Percentiles rank a stretch among this genome's conserved stretches.
These are phyloP conservation scores for Kwoniella sp. DNA, from an alignment of 768 basidiomycete genomes.

Conservation along the genomic window DNA sequence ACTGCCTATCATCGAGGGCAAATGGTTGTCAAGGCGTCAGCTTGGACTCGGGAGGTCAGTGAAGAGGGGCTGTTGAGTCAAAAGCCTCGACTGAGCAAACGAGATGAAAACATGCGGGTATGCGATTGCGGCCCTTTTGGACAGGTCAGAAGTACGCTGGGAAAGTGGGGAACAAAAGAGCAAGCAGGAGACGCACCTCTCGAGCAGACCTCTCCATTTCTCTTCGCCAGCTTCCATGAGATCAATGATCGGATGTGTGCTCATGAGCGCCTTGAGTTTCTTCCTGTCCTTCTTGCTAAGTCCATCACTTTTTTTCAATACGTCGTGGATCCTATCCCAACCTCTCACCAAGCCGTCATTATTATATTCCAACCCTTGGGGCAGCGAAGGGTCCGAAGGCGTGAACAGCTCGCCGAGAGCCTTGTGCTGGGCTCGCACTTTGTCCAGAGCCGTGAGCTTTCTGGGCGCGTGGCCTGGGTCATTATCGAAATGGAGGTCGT, in stretches of 20 bases:
- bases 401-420: conserved; percentile 14
- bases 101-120: too few relatives aligned
- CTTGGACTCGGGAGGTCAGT: too few relatives aligned
- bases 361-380: conserved; percentile 16
- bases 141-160: too few relatives aligned
- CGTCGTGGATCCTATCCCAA: conserved; percentile 41
- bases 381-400: conserved; percentile 9
- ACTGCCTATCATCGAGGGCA: conserved; percentile 62
- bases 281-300: conserved; percentile 33
- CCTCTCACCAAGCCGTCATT: conserved; percentile 44
- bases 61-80: too few relatives aligned
- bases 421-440: conserved; percentile 12
- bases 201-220: conserved; percentile 45
- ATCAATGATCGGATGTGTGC: conserved; percentile 48
- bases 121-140: neutral
- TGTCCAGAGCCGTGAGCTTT: neutral
- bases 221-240: conserved; percentile 44
- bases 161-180: neutral
- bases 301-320: conserved; percentile 22
- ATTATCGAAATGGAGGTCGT: conserved; percentile 18
- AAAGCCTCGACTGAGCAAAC: too few relatives aligned
- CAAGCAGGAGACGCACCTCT: conserved; percentile 33
- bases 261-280: conserved; percentile 28
- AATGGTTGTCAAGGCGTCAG: too few relatives aligned
- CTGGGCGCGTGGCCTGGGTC: neutral